Evolutionary conservation across 441 rosid genomes (phyloP), one percentile per base, ranked within the genome.

Genomic region (Bruguiera hainesii): DNA sequence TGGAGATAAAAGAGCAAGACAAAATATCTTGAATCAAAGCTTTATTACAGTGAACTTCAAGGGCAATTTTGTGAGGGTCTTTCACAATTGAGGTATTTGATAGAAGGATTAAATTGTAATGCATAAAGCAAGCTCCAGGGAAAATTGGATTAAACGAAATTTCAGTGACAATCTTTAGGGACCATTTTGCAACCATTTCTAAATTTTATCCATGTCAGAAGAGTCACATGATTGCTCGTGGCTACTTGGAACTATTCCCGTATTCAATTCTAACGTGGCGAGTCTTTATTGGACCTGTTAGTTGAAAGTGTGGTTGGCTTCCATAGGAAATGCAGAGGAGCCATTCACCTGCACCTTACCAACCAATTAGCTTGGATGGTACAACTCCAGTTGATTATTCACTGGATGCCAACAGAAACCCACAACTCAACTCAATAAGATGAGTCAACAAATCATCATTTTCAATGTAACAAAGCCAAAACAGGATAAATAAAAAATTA

Each of bases 321-420:
- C 56, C 42, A 25, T 25, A 46, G 29, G 49, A 73, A 64, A 68
- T 10, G 65, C 55, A 25, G 50, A 39, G 58, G 64, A 52, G 62
- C 28, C 65, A 19, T 29, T 61, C 65, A 75, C 74, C 85, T 50
- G 69, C 64, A 67, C 73, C 30, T 67, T 13, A 76, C 85, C 85
- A 76, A 79, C 77, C 74, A 64, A 18, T 56, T 15, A 42, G 71
- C 81, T 81, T 67, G 37, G 59, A 71, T 39, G 71, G 33, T 49
- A 70, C 80, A 66, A 58, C 48, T 42, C 16, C 48, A 42, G 13
- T 18, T 58, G 25, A 70, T 62, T 25, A 11, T 23, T 20, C n/a
- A 18, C 11, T 21, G 9, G 29, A 39, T 23, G 10, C 49, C 18
- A 15, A 33, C 33, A 25, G 48, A 66, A 28, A 48, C 15, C 19